Evolutionary conservation across 108 stramenopile species (phyloP), one percentile per base, ranked within the genome.

Genomic region (Epipyxis sp.): DNA sequence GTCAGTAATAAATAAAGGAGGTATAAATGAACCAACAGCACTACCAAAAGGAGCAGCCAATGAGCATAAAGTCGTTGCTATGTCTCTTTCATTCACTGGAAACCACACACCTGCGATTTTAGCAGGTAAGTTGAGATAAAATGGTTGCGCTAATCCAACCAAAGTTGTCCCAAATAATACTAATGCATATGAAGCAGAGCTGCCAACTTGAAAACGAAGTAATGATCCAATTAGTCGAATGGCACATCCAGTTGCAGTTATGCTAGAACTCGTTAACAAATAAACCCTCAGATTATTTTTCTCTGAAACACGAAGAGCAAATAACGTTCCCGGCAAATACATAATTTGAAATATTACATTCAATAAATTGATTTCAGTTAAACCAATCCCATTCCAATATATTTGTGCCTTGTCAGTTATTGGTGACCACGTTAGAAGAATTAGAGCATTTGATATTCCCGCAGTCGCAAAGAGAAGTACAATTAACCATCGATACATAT

Each of bases 71-170:
- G 42, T 44, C 1, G 83, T 76, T 3, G 86, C 81, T 0, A 77
- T 10, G 25, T 86, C 86, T 0, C 86, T 74, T 59, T 86, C 82
- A 0, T 81, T 1, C 0, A 20, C 54, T 1, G 76, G 41, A 37
- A 86, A 86, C 86, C 86, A 86, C 1, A 34, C 62, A n/a, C 77
- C 78, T 1, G 80, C 80, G 43, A 74, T 57, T 0, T 44, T 42
- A 35, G 81, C 80, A 1, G 86, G 86, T n/a, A 72, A 37, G 45
- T 84, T 86, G 39, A 69, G 42, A n/a, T 81, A 84, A 13, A 77
- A 6, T 1, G 86, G 86, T 59, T 86, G 86, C 39, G 77, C 83
- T n/a, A 86, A n/a, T 0, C 80, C 83, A 42, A 44, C 82, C 39
- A 86, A 1, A 40, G 2, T n/a, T 39, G 82, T 82, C 0, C 86